Evolutionary conservation across 345 rosid genomes (phyloP).

Genomic region (Geranium rotundifolium): DNA sequence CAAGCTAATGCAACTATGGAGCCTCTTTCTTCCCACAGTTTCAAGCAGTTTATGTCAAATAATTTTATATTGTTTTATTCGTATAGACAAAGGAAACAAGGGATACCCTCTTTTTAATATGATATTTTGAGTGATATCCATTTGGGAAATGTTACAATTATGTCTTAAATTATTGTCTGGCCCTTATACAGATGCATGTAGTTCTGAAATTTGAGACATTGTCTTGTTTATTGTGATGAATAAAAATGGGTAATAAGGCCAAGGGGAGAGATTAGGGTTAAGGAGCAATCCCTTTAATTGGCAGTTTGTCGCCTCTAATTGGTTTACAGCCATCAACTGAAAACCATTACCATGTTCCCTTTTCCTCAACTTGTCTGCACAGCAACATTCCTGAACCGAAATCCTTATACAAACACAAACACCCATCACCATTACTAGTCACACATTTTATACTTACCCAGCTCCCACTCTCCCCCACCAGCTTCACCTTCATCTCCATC

Average conservation of each 20-base stretch:
- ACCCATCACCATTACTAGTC: slow-evolving; percentile 23
- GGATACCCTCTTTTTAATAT: no score
- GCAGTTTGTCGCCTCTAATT: slow-evolving; percentile 15
- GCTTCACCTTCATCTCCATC: slow-evolving; percentile 21
- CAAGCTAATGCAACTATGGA: slow-evolving; percentile 23
- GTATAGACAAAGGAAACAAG: no score
- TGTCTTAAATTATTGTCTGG: no score
- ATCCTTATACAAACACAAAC: slow-evolving; percentile 33
- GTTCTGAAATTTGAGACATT: no score
- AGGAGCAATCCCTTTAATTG: slow-evolving; percentile 30
- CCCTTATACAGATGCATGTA: no score
- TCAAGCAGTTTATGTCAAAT: no score
- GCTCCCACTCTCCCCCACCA: slow-evolving; percentile 19
- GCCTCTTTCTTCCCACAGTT: background rate
- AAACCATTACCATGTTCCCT: slow-evolving; percentile 33
- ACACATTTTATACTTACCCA: slow-evolving; percentile 39
- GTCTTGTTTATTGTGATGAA: no score
- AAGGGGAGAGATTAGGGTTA: slow-evolving; percentile 27
- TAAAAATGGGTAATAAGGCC: background rate
- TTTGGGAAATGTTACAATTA: no score
- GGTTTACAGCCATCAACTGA: slow-evolving; percentile 36
- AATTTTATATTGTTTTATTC: no score
- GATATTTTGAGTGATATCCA: no score
- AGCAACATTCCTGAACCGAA: slow-evolving; percentile 40
- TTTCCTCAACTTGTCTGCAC: slow-evolving; percentile 26